Evolutionary conservation across 106 monocot species (phyloP), one percentile per base, ranked within the genome.

Genomic region (Allium cepa): DNA sequence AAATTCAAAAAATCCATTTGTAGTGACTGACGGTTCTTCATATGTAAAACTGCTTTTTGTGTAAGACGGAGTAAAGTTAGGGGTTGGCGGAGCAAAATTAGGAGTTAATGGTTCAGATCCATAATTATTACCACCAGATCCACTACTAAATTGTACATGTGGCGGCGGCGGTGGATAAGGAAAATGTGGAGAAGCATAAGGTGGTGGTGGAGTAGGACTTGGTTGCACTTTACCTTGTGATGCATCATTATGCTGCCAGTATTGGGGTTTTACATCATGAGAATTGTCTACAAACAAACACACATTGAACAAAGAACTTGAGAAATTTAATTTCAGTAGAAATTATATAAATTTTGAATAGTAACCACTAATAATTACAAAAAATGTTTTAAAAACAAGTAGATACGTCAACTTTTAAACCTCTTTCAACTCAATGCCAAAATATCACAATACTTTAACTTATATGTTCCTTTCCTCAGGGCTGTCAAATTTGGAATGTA

Each of bases 1-100:
- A 49, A 59, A 58, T 49, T 72, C 72, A 12, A 26, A 53, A 36
- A 72, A 72, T 14, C 72, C 72, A 62, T 72, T 59, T n/a, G 72
- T 72, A 2, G 72, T 62, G 49, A 72, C 17, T 12, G 18, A 60
- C 28, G 60, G 53, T 53, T 72, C 72, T 62, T 72, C 72, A 53
- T 49, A 72, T n/a, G 72, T 62, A 48, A 72, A 72, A 26, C 12
- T 53, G 27, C 52, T 72, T 16, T 62, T 72, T 45, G 72, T 51
- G 62, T 67, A 58, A 18, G 62, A 27, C 9, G 59, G 52, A 10
- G 62, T 28, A 51, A 62, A 15, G 14, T 62, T 8, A 28, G 72
- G 72, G 22, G 62, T 62, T 36, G 62, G 72, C 17, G 62, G 72
- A 36, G 36, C 36, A 36, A 36, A 36, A 4, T 36, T 36, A 36